Percentiles rank a stretch among this genome's conserved stretches.
Evolutionary conservation across 2,329 filamentous ascomycete species (phyloP).

Genomic region (Aspergillus sclerotialis): DNA sequence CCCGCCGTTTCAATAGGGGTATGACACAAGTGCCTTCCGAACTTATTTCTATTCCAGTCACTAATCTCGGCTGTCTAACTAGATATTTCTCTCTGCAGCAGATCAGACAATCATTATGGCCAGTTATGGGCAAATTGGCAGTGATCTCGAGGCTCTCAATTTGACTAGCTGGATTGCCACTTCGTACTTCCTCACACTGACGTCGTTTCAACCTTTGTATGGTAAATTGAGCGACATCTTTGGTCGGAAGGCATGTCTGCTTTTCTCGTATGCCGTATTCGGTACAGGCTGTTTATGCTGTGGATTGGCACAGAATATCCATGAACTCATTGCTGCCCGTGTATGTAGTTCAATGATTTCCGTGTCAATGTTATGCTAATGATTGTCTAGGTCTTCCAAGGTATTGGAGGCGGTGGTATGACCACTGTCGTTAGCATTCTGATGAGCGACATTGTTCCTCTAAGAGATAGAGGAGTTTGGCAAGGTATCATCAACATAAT

Average conservation of each 20-base stretch:
- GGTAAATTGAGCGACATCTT: slow-evolving; percentile 56
- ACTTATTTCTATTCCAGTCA: slow-evolving; percentile 5
- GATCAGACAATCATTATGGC: slow-evolving; percentile 73
- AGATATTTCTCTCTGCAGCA: slow-evolving; percentile 66
- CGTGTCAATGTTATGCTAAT: slow-evolving; percentile 26
- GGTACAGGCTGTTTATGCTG: slow-evolving; percentile 43
- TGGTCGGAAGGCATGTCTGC: slow-evolving; percentile 47
- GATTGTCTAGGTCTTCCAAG: slow-evolving; percentile 43
- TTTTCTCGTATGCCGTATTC: slow-evolving; percentile 49
- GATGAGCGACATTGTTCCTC: slow-evolving; percentile 62
- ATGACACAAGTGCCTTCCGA: slow-evolving; percentile 3
- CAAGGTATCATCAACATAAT: slow-evolving; percentile 69
- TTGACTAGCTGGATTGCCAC: slow-evolving; percentile 70
- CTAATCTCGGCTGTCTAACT: slow-evolving; percentile 10
- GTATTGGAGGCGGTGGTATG: slow-evolving; percentile 66
- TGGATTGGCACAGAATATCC: slow-evolving; percentile 57
- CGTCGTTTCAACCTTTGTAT: slow-evolving; percentile 64
- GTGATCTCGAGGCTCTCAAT: slow-evolving; percentile 66
- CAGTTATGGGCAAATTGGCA: slow-evolving; percentile 73
- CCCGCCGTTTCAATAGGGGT: slow-evolving; percentile 1
- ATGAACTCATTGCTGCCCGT: slow-evolving; percentile 59
- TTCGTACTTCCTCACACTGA: slow-evolving; percentile 64
- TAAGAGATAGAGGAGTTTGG: slow-evolving; percentile 65
- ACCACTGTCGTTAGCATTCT: slow-evolving; percentile 63
- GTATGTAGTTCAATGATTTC: slow-evolving; percentile 24